phyloP scores from a whole-genome alignment of 345 rosid species.

The Salix purpurea region DNA sequence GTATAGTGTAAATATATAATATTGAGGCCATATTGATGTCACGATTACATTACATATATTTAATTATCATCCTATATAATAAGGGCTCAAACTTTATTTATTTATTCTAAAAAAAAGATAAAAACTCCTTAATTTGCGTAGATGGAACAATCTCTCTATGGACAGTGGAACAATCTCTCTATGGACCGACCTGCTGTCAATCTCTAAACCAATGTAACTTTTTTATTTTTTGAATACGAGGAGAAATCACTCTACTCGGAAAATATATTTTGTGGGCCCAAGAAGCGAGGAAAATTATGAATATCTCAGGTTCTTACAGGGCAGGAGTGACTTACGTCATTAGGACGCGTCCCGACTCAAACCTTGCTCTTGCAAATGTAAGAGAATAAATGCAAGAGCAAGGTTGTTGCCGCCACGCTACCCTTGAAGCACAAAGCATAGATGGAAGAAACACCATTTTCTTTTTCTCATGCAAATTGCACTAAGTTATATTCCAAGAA shows the following conservation, averaged over 20 bases:
- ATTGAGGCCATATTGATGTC: not conserved
- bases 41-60: not conserved
- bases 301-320: too few relatives aligned
- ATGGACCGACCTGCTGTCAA: not conserved
- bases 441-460: not conserved
- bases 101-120: not conserved
- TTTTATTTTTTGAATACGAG: not conserved
- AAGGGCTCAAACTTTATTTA: not conserved
- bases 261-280: too few relatives aligned
- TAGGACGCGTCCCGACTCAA: too few relatives aligned
- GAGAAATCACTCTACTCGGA: too few relatives aligned
- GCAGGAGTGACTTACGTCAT: too few relatives aligned
- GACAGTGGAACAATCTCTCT: not conserved
- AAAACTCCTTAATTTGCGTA: not conserved
- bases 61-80: not conserved
- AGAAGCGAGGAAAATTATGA: too few relatives aligned
- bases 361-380: too few relatives aligned
- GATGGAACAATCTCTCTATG: not conserved
- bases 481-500: not conserved
- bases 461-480: not conserved
- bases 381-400: too few relatives aligned
- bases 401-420: too few relatives aligned
- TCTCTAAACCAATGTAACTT: not conserved
- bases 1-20: not conserved
- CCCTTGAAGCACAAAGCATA: slow-evolving; percentile 5